A percentile compares a stretch with the other conserved stretches of the same genome.
phyloP scores from a whole-genome alignment of 768 basidiomycete species.

The Tylopilus sp. region DNA sequence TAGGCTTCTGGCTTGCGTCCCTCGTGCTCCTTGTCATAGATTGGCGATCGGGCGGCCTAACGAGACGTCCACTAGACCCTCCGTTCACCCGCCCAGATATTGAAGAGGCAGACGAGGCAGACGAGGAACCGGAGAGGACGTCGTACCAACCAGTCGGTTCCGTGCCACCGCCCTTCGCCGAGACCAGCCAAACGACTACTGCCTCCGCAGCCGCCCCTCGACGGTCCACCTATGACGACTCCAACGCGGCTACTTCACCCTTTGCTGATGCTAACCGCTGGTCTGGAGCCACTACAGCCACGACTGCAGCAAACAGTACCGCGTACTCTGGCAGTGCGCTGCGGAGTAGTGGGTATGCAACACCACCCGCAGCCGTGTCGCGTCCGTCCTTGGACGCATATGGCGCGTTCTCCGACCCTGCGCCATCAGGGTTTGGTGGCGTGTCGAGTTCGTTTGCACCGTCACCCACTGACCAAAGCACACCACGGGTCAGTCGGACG shows the following conservation, averaged over 20 bases:
- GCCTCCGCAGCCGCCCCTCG: constrained; percentile 12
- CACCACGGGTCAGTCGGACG: constrained; percentile 71
- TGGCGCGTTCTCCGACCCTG: constrained; percentile 87
- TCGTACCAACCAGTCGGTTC: constrained; percentile 46
- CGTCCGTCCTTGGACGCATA: constrained; percentile 83
- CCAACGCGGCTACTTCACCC: constrained; percentile 28
- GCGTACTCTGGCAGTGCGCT: constrained; percentile 19
- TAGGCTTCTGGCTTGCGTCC: constrained; percentile 76
- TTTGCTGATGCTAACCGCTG: constrained; percentile 57
- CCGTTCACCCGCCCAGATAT: constrained; percentile 66
- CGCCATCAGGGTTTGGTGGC: constrained; percentile 68
- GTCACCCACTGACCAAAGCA: constrained; percentile 32
- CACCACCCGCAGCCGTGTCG: constrained; percentile 35
- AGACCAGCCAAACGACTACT: constrained; percentile 21
- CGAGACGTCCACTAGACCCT: constrained; percentile 56
- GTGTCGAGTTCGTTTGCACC: constrained; percentile 34
- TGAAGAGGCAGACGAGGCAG: constrained; percentile 49
- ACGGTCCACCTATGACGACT: constrained; percentile 24
- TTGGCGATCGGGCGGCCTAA: constrained; percentile 69
- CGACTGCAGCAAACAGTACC: constrained; percentile 25
- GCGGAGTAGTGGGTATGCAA: constrained; percentile 26
- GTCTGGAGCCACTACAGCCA: constrained; percentile 31
- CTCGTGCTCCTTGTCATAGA: constrained; percentile 63
- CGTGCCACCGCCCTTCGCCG: constrained; percentile 30
- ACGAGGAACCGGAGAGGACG: constrained; percentile 49